Evolutionary conservation across 345 rosid species (phyloP), one percentile per base, ranked within the genome.

Genomic region (Carallia pectinifolia): DNA sequence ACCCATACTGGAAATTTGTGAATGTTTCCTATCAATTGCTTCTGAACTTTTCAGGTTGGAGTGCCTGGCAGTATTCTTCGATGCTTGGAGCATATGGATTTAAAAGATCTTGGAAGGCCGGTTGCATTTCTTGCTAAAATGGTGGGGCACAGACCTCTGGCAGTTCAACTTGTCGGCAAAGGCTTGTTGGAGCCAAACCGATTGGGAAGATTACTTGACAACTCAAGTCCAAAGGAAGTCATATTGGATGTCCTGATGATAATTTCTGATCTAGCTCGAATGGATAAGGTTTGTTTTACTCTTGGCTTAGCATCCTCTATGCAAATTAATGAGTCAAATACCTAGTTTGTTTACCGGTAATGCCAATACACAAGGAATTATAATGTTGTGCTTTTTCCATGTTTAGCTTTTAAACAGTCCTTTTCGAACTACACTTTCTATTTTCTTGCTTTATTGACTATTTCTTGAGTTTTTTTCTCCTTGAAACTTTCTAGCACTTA

Each of bases 81-180:
- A 39, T 83, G 98, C 83, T 82, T 92, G 85, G 98, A 89, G 65
- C 92, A 92, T 29, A 61, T 95, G 83, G 98, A 89, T 36, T 54
- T 81, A 37, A 95, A 86, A 76, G 96, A 95, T 85, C 70, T 88
- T 50, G 98, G 90, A 64, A 88, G 89, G 74, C 84, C 89, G 29
- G 94, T 95, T 69, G 99, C 99, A 40, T 88, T 92, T 77, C 79
- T 95, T 74, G 99, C 99, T 78, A 92, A 95, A 81, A 85, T 95
- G 97, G 79, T 83, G 59, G 84, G 86, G 37, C 90, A 89, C 76
- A 79, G 89, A 62, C 87, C 89, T 67, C 89, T 95, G 64, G 98
- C 96, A 12, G 81, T 86, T 63, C 96, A 92, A 68, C 88, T 94
- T 55, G 97, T 92, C 67, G 81, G 88, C 67, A 89, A 85, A 82